These are phyloP conservation scores for Neofusicoccum parvum DNA, from an alignment of 2,329 filamentous ascomycete genomes.

Conservation along the genomic window DNA sequence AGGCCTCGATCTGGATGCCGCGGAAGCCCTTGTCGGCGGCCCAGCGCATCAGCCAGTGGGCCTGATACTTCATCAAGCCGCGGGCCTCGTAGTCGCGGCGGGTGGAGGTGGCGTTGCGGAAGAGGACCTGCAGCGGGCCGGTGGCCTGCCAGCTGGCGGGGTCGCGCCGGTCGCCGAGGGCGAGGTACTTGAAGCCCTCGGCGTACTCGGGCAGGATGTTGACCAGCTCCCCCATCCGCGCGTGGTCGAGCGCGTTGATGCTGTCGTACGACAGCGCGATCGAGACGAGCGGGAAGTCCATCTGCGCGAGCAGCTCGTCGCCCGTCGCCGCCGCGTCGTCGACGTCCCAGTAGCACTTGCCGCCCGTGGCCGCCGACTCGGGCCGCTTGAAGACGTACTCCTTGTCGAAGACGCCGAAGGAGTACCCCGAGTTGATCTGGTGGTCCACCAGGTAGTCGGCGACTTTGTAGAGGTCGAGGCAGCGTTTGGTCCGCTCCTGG, in stretches of 20 bases:
- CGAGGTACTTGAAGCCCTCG: slow-evolving; percentile 29
- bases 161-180: slow-evolving; percentile 28
- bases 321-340: slow-evolving; percentile 24
- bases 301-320: slow-evolving; percentile 31
- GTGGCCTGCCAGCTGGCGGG: slow-evolving; percentile 33
- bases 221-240: slow-evolving; percentile 30
- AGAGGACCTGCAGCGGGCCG: slow-evolving; percentile 33
- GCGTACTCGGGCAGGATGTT: slow-evolving; percentile 30
- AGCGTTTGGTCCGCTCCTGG: slow-evolving; percentile 20
- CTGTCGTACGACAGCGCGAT: slow-evolving; percentile 41
- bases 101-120: slow-evolving; percentile 42
- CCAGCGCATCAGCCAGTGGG: slow-evolving; percentile 42
- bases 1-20: slow-evolving; percentile 40
- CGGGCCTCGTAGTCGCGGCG: slow-evolving; percentile 38
- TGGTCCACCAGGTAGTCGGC: slow-evolving; percentile 35
- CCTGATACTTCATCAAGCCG: slow-evolving; percentile 37
- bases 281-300: slow-evolving; percentile 45
- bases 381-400: slow-evolving; percentile 40
- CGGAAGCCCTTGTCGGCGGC: slow-evolving; percentile 35
- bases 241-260: slow-evolving; percentile 30
- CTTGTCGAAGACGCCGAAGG: slow-evolving; percentile 44
- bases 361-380: slow-evolving; percentile 31
- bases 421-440: slow-evolving; percentile 38
- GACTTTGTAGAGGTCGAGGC: slow-evolving; percentile 20
- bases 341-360: slow-evolving; percentile 34